phyloP scores from a whole-genome alignment of 2,329 filamentous ascomycete species.

The Juglanconis sp. region DNA sequence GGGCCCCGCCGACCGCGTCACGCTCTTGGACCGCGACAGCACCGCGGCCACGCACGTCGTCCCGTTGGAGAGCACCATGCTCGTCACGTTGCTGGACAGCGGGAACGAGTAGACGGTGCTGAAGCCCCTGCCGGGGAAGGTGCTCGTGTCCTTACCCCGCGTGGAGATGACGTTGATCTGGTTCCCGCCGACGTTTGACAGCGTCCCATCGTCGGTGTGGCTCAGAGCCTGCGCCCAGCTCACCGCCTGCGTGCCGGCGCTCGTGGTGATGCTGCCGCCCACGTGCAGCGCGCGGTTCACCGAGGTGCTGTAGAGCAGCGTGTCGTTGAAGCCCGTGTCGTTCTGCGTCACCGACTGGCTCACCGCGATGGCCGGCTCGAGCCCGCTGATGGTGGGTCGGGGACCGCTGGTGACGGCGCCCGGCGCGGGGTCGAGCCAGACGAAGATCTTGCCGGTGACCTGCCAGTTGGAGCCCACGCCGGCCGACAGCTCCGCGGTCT shows the following conservation, averaged over 20 bases:
- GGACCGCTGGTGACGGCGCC: conserved; percentile 50
- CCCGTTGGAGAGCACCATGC: neutral
- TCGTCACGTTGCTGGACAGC: conserved; percentile 47
- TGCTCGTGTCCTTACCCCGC: conserved; percentile 26
- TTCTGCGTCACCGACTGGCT: conserved; percentile 43
- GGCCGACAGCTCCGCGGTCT: conserved; percentile 45
- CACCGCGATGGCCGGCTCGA: conserved; percentile 44
- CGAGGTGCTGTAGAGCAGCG: conserved; percentile 55
- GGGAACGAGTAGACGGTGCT: conserved; percentile 54
- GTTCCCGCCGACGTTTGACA: conserved; percentile 30
- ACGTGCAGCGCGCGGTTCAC: conserved; percentile 55
- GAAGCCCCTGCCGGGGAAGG: conserved; percentile 25
- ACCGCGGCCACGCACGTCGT: conserved; percentile 7
- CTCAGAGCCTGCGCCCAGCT: conserved; percentile 58
- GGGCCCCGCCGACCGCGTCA: conserved; percentile 27
- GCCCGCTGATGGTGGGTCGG: conserved; percentile 28
- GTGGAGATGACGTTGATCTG: conserved; percentile 41
- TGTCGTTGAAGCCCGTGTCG: conserved; percentile 54
- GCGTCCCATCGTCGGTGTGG: conserved; percentile 50
- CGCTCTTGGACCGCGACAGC: conserved; percentile 36
- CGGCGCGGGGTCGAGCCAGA: conserved; percentile 60
- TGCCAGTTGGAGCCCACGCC: conserved; percentile 67
- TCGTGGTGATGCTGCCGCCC: conserved; percentile 48
- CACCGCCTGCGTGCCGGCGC: conserved; percentile 29
- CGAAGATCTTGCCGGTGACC: conserved; percentile 73